phyloP scores from a whole-genome alignment of 352 stramenopile species.

The Pythium folliculosum region DNA sequence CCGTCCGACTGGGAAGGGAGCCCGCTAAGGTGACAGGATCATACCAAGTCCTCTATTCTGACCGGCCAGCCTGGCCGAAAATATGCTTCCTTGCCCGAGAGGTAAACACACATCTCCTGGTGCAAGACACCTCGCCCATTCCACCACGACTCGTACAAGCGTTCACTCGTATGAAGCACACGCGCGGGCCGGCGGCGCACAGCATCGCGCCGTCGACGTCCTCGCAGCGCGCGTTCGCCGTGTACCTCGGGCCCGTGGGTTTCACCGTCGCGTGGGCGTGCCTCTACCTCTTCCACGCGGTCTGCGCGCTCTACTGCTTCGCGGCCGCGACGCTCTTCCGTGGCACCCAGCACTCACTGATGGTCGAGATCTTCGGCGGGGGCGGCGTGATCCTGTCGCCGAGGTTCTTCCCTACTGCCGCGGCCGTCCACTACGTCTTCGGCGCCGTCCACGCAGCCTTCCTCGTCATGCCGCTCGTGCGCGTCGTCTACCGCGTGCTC shows the following conservation, averaged over 20 bases:
- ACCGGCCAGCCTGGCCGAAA: no score
- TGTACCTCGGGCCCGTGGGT: neutral
- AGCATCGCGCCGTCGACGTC: neutral
- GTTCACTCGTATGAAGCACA: no score
- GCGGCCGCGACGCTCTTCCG: neutral
- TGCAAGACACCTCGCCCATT: no score
- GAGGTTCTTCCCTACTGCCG: neutral
- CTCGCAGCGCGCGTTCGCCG: neutral
- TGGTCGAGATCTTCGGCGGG: neutral
- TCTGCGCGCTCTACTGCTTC: constrained; percentile 18
- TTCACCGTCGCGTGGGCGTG: neutral
- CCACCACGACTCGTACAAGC: no score
- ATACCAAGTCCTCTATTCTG: no score
- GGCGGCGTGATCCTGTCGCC: neutral
- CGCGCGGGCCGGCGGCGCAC: neutral
- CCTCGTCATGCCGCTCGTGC: neutral
- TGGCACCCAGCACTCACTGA: neutral
- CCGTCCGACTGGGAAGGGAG: no score
- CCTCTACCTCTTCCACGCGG: constrained; percentile 5
- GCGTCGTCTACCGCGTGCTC: neutral
- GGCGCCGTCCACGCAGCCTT: constrained; percentile 6
- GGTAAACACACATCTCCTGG: no score
- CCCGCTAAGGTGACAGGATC: no score
- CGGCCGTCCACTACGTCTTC: neutral
- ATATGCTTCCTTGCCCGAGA: no score